Conservation (phyloP, 805 yeast species). For the Yarrowia sp. region DNA sequence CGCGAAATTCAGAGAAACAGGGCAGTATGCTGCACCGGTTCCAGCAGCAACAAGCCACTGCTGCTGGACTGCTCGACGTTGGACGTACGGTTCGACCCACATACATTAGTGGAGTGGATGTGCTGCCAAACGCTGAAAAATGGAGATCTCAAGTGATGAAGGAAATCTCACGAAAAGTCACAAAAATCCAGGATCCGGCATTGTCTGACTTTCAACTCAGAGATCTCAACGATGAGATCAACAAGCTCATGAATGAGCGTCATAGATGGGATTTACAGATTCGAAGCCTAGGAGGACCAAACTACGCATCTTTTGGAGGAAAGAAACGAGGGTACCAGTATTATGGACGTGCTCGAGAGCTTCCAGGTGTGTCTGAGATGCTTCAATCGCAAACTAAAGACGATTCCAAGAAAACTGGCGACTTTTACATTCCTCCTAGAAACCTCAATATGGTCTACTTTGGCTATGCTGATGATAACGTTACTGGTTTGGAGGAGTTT, state of each 20-base stretch:
- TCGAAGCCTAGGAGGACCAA: conserved; percentile 68
- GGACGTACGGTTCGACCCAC: conserved; percentile 61
- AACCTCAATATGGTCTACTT: conserved; percentile 36
- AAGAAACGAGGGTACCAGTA: conserved; percentile 59
- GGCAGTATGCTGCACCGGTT: conserved; percentile 66
- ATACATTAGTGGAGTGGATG: conserved; percentile 51
- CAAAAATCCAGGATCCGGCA: conserved; percentile 61
- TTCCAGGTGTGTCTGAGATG: conserved; percentile 65
- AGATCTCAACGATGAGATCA: conserved; percentile 71
- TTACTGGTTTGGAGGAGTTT: conserved; percentile 3
- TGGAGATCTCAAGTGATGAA: conserved; percentile 61
- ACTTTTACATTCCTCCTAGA: conserved; percentile 26
- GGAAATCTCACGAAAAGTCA: conserved; percentile 61
- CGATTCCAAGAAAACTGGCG: conserved; percentile 28
- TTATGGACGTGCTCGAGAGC: conserved; percentile 79
- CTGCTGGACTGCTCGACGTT: conserved; percentile 57
- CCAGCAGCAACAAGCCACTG: conserved; percentile 60
- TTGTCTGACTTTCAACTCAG: conserved; percentile 62
- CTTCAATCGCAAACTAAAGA: conserved; percentile 41
- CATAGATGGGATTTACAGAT: conserved; percentile 78
- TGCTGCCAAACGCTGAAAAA: conserved; percentile 63
- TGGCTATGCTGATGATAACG: conserved; percentile 37
- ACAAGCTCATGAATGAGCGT: conserved; percentile 63
- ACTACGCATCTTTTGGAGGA: conserved; percentile 44
- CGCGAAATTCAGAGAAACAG: conserved; percentile 73